phyloP scores from a whole-genome alignment of 2,329 filamentous ascomycete species.

The Herpotrichia juniperi region DNA sequence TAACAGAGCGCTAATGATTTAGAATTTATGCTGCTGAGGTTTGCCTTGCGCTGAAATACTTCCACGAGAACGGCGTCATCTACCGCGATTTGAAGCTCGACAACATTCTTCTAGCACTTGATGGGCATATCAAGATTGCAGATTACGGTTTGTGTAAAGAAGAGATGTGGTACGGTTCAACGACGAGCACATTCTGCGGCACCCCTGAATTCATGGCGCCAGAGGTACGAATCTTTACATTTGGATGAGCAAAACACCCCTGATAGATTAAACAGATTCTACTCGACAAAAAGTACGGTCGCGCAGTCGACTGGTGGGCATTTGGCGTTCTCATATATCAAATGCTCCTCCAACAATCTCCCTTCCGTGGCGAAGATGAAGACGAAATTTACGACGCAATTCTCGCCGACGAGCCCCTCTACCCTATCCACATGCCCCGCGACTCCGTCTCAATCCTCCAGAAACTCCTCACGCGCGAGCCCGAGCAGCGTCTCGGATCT shows the following conservation, averaged over 20 bases:
- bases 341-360: slow-evolving; percentile 98
- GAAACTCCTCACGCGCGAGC: slow-evolving; percentile 94
- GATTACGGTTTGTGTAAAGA: slow-evolving; percentile 99
- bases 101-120: slow-evolving; percentile 90
- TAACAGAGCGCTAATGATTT: slow-evolving; percentile 20
- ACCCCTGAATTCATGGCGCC: slow-evolving; percentile 99
- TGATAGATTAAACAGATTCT: slow-evolving; percentile 69
- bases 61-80: slow-evolving; percentile 99
- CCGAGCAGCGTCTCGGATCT: slow-evolving; percentile 88
- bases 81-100: slow-evolving; percentile 84
- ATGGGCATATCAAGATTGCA: slow-evolving; percentile 97
- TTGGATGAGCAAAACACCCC: slow-evolving; percentile 33
- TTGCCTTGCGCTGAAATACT: slow-evolving; percentile 96
- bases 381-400: slow-evolving; percentile 99
- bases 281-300: slow-evolving; percentile 96
- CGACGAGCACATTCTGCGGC: slow-evolving; percentile 96
- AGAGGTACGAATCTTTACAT: slow-evolving; percentile 65
- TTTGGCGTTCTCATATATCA: slow-evolving; percentile 99
- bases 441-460: slow-evolving; percentile 98
- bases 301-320: slow-evolving; percentile 99
- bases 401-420: slow-evolving; percentile 93
- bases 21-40: slow-evolving; percentile 98
- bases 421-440: slow-evolving; percentile 97
- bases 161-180: slow-evolving; percentile 99
- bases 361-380: slow-evolving; percentile 97